Base-by-base conservation (phyloP, 2,329 filamentous ascomycete genomes). In the Ploettnerulaceae sp. region DNA sequence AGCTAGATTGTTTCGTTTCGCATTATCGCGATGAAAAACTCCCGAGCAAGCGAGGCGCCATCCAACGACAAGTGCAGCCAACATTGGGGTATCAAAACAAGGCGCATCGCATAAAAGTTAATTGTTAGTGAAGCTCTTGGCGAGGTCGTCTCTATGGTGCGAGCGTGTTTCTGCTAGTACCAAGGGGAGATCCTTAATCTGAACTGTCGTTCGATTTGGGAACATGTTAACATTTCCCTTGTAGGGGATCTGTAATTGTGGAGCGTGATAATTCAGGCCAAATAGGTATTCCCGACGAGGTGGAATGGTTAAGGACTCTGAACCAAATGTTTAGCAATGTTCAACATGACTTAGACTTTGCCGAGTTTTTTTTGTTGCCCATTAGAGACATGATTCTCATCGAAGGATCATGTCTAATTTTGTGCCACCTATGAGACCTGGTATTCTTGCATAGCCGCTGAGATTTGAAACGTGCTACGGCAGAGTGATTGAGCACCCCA, bases 1-100 rank as follows among this genome's bases (percentile, higher is more conserved):
- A 36, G 6, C 45, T 47, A 46, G 37, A 48, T 38, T 40, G 45
- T 51, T 47, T 33, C 7, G 51, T 53, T 53, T 55, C 48, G 51
- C 51, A 53, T 53, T 48, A 45, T 35, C 39, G 7, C 31, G 21
- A 40, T 21, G 21, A 9, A 29, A 42, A 46, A 45, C 26, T 15
- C 17, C 22, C 25, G 22, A 22, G 21, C n/a, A 43, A 47, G 40
- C 41, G 29, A 50, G 18, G 14, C 14, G 34, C 26, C 8, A 25
- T 15, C 36, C 20, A 25, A 25, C 18, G 14, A 24, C 35, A 39
- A 33, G n/a, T 24, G 25, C 21, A 35, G 20, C 33, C 5, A 20
- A 21, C 24, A 12, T 20, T 17, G 18, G 5, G 7, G n/a, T n/a
- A n/a, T 26, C 9, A 15, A 32, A 36, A 49, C 39, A 31, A 22